Conservation (phyloP, 495 filamentous ascomycete species). For the Hypoxylon trugodes region DNA sequence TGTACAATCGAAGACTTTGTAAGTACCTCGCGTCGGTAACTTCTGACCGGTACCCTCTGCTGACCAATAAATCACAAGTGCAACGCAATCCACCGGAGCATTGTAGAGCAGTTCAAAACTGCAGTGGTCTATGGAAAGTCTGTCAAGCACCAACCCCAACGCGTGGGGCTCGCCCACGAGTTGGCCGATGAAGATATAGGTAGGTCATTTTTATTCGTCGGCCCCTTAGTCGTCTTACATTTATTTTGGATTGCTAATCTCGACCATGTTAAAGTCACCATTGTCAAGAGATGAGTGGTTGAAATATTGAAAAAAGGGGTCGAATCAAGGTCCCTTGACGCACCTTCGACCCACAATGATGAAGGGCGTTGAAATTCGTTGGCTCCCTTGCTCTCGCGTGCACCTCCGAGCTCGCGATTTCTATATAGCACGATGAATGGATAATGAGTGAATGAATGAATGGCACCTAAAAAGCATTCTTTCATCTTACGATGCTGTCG, state of each 20-base stretch:
- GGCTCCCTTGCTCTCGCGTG: conserved; percentile 19
- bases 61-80: conserved; percentile 67
- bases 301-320: conserved; percentile 30
- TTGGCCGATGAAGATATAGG: conserved; percentile 97
- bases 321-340: conserved; percentile 23
- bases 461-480: conserved; percentile 19
- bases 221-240: conserved; percentile 9
- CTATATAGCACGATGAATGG: conserved; percentile 26
- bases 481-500: conserved; percentile 43
- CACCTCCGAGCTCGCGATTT: conserved; percentile 27
- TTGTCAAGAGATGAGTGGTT: conserved; percentile 83
- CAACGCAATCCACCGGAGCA: conserved; percentile 94
- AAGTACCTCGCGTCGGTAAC: conserved; percentile 54
- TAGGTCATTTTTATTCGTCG: conserved; percentile 53
- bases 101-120: conserved; percentile 93
- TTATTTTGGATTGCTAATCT: conserved; percentile 42
- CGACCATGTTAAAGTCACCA: conserved; percentile 74
- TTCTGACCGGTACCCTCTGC: conserved; percentile 26
- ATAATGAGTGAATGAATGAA: too few species aligned
- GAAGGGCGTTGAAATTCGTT: conserved; percentile 17
- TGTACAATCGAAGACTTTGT: conserved; percentile 98
- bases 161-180: conserved; percentile 90
- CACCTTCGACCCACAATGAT: conserved; percentile 18
- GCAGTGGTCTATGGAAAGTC: conserved; percentile 97
- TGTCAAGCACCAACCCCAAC: conserved; percentile 98